Base-by-base conservation (phyloP, 2,329 filamentous ascomycete genomes). In the Fusarium sp. region DNA sequence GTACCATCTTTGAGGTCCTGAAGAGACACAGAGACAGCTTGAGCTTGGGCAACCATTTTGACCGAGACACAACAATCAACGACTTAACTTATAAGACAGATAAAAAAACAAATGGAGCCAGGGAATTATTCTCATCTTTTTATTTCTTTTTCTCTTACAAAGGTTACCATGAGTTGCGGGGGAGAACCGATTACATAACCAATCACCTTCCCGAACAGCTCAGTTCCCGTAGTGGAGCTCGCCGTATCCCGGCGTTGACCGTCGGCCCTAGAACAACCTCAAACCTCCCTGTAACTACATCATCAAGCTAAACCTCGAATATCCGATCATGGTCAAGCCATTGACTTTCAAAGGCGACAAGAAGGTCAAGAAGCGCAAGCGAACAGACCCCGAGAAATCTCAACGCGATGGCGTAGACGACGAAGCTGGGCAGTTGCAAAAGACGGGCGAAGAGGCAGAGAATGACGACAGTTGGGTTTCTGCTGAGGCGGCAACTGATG, bases 301-400 rank as follows among this genome's bases (percentile, higher is more conserved):
- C 61, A 53, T 54, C 63, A 39, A 36, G 28, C 47, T 30, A 53
- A 59, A 54, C 16, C 45, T 36, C 44, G 22, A 60, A 38, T 28
- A 35, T 30, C 50, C 61, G 24, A 61, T 28, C 70, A 96, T 96
- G 93, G 92, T 97, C 76, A 98, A 97, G 82, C 91, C 95, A 53
- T 89, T 99, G 65, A 87, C 91, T 54, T 99, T 99, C 88, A 99
- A 99, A 85, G 96, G 96, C 86, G 96, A 99, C 85, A 98, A 97
- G 83, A 96, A 96, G 85, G 85, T 90, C 67, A 97, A 96, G 83
- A 98, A 98, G 87, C 90, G 94, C 81, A 98, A 97, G 88, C 91
- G 93, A 76, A 83, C 88, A 53, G 85, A 86, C 58, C 84, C 84
- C 47, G 86, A 89, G 47, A 84, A 86, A 67, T 18, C 80, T 88